Evolutionary conservation across 495 filamentous ascomycete genomes (phyloP), one percentile per base, ranked within the genome.

Genomic region (Rhypophila decipiens): DNA sequence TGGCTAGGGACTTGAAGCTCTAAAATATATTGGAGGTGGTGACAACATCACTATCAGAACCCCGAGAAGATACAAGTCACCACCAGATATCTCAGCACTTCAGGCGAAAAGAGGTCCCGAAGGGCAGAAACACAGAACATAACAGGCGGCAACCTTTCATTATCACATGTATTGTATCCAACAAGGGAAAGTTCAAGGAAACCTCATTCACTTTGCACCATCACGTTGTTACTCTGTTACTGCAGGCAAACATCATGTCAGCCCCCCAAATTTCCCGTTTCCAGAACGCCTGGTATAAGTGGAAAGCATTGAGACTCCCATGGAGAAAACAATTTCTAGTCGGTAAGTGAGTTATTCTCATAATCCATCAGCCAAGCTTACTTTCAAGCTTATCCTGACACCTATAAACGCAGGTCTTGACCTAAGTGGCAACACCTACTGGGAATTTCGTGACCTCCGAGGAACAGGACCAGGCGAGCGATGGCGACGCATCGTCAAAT

Each of bases 391-490:
- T n/a, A 24, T 19, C 29, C 20, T n/a, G n/a, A 21, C 15, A 21
- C 19, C 17, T n/a, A 13, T 11, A 24, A 35, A 31, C 27, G 1
- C 55, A 95, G 91, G 93, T 53, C 71, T 78, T 50, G 93, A 98
- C 66, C 81, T 96, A 24, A 55, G 78, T 31, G 89, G 89, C 18
- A 97, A 96, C 68, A 96, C 90, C 20, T 98, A 82, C 69, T 97
- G 90, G 88, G 88, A 95, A 60, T 91, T 95, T 70, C 82, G 80
- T 49, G 81, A 88, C 56, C 65, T 71, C 4, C 53, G 83, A 7
- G 74, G 77, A 59, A 59, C 65, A 15, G 72, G 75, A 17, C 66
- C 33, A 65, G 81, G 17, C 69, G 76, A 31, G 9, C 68, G 68
- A 36, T 66, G 67, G 63, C 69, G 76, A 5, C 73, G 76, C 47